Percentiles rank a stretch among this genome's conserved stretches.
These are phyloP conservation scores for Aspergillus proliferans DNA, from an alignment of 2,329 filamentous ascomycete genomes.

Conservation along the genomic window DNA sequence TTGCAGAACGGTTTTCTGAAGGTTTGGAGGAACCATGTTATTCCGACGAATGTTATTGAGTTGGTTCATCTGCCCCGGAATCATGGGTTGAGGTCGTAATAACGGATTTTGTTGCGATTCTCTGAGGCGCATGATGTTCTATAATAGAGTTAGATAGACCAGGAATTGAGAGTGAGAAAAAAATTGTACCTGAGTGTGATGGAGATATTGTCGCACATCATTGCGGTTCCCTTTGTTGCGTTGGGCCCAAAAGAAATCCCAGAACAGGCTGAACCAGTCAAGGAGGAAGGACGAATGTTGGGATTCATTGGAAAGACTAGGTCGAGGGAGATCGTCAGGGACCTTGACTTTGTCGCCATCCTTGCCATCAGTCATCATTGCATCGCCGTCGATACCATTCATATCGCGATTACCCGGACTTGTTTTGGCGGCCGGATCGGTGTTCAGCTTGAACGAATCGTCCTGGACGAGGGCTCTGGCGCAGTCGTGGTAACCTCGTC, in stretches of 20 bases:
- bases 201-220: conserved; percentile 68
- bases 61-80: conserved; percentile 50
- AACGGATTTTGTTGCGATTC: conserved; percentile 73
- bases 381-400: conserved; percentile 66
- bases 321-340: conserved; percentile 68
- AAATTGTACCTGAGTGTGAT: conserved; percentile 66
- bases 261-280: conserved; percentile 97
- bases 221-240: conserved; percentile 60
- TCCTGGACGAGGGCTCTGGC: conserved; percentile 68
- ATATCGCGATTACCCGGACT: conserved; percentile 65
- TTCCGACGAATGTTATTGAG: conserved; percentile 56
- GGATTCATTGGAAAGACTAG: conserved; percentile 53
- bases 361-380: conserved; percentile 78
- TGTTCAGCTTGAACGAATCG: conserved; percentile 55
- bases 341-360: conserved; percentile 68
- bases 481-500: conserved; percentile 75
- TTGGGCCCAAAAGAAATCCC: conserved; percentile 87
- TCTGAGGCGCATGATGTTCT: conserved; percentile 61
- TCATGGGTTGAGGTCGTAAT: conserved; percentile 64
- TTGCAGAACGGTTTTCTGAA: conserved; percentile 70
- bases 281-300: conserved; percentile 76
- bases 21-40: conserved; percentile 34
- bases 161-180: not conserved
- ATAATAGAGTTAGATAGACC: conserved; percentile 27
- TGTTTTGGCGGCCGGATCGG: conserved; percentile 53